phyloP scores from a whole-genome alignment of 805 yeast species.

The Ascoidea rubescens region DNA sequence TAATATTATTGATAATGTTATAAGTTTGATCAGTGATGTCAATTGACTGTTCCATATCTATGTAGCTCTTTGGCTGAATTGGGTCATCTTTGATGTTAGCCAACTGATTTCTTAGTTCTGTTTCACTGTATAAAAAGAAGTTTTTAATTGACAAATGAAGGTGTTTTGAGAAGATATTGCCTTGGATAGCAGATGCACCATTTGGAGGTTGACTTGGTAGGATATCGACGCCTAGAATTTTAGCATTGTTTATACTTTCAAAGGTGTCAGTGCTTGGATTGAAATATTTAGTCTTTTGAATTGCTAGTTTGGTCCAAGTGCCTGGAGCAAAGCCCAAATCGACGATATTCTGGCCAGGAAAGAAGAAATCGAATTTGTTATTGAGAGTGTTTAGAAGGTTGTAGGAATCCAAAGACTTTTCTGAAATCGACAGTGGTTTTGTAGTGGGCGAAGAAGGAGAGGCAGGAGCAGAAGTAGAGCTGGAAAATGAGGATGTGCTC shows the following conservation, averaged over 20 bases:
- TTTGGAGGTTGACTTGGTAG: constrained; percentile 65
- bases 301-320: constrained; percentile 84
- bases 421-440: no score
- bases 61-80: not conserved
- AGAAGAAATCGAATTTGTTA: not conserved
- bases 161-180: constrained; percentile 58
- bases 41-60: no score
- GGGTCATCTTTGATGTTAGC: not conserved
- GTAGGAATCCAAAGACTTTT: no score
- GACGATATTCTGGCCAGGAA: constrained; percentile 35
- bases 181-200: constrained; percentile 76
- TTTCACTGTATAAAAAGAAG: constrained; percentile 25
- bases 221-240: constrained; percentile 71
- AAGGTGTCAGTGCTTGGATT: constrained; percentile 3
- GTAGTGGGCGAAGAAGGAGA: no score
- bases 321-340: constrained; percentile 94
- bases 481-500: no score
- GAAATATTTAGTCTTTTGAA: constrained; percentile 19
- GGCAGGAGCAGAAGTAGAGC: no score
- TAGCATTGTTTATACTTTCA: constrained; percentile 21
- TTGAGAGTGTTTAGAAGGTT: not conserved
- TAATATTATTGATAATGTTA: not conserved
- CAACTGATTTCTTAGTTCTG: not conserved
- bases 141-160: constrained; percentile 46
- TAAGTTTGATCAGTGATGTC: not conserved